These are phyloP conservation scores for Takashimella tepidaria DNA, from an alignment of 1,284 basidiomycete genomes.

Conservation along the genomic window DNA sequence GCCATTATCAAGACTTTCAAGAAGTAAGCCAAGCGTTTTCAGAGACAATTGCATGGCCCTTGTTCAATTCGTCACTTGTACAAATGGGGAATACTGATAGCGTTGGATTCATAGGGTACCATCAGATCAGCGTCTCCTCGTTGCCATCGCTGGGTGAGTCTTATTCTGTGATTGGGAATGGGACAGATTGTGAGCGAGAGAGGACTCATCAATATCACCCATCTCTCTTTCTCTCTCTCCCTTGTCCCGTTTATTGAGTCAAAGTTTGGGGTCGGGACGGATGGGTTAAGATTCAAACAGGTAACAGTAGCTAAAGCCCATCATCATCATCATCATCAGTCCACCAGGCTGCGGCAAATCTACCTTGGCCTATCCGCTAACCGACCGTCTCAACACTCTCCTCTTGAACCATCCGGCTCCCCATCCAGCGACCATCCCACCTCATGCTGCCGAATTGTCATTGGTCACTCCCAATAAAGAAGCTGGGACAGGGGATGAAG, in stretches of 20 bases:
- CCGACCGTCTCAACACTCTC: conserved; percentile 38
- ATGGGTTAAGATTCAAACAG: neutral
- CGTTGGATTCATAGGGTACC: too few relatives aligned
- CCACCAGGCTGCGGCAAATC: conserved; percentile 53
- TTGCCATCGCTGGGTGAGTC: conserved; percentile 51
- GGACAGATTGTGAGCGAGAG: too few relatives aligned
- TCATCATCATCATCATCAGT: conserved; percentile 5
- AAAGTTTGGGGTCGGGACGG: too few relatives aligned
- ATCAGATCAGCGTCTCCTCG: conserved; percentile 56
- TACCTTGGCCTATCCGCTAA: conserved; percentile 48
- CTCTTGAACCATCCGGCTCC: conserved; percentile 11
- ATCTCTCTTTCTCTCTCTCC: neutral
- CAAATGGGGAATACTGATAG: too few relatives aligned
- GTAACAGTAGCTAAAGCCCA: too few relatives aligned
- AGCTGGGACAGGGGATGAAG: conserved; percentile 5
- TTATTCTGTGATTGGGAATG: neutral
- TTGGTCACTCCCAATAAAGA: conserved; percentile 3
- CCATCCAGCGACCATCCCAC: neutral
- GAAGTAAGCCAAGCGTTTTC: conserved; percentile 8
- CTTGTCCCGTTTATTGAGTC: neutral
- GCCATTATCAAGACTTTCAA: conserved; percentile 10
- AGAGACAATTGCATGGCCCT: too few relatives aligned
- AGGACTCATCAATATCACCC: too few relatives aligned
- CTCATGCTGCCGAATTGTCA: conserved; percentile 7
- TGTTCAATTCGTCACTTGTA: too few relatives aligned